phyloP scores from a whole-genome alignment of 306 rosid genomes.

The Quercus alba region DNA sequence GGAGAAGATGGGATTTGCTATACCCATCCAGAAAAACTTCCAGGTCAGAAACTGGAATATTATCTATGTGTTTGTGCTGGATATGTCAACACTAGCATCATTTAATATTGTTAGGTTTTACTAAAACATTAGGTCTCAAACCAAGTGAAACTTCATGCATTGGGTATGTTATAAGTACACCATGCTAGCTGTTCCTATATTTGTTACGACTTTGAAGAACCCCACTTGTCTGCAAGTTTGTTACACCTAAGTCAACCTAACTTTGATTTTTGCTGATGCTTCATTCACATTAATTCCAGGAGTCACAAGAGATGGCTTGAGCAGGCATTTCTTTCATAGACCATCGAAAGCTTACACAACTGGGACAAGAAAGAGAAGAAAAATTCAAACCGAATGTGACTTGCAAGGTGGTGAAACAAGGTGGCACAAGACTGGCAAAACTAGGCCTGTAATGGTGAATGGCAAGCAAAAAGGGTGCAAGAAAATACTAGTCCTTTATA shows the following conservation, averaged over 20 bases:
- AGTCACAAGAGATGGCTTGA: constrained; percentile 88
- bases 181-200: not conserved
- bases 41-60: constrained; percentile 46
- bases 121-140: not conserved
- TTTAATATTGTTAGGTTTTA: constrained; percentile 15
- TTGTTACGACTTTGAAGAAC: constrained; percentile 26
- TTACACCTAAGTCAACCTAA: constrained; percentile 66
- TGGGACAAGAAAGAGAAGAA: constrained; percentile 92
- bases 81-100: not conserved
- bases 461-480: constrained; percentile 95
- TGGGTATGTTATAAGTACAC: not conserved
- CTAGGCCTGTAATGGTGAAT: constrained; percentile 80
- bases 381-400: constrained; percentile 83
- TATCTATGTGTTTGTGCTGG: not conserved
- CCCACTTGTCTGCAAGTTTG: constrained; percentile 29
- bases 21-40: constrained; percentile 99
- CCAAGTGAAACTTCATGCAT: not conserved
- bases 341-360: constrained; percentile 99
- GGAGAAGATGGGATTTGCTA: constrained; percentile 99
- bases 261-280: constrained; percentile 33
- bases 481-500: constrained; percentile 87
- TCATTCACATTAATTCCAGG: constrained; percentile 36
- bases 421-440: constrained; percentile 98
- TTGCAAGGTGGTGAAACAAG: constrained; percentile 85
- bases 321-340: constrained; percentile 93